Percentiles rank a stretch among this genome's conserved stretches.
These are phyloP conservation scores for Candida silvicultrix DNA, from an alignment of 805 yeast species.

Conservation along the genomic window DNA sequence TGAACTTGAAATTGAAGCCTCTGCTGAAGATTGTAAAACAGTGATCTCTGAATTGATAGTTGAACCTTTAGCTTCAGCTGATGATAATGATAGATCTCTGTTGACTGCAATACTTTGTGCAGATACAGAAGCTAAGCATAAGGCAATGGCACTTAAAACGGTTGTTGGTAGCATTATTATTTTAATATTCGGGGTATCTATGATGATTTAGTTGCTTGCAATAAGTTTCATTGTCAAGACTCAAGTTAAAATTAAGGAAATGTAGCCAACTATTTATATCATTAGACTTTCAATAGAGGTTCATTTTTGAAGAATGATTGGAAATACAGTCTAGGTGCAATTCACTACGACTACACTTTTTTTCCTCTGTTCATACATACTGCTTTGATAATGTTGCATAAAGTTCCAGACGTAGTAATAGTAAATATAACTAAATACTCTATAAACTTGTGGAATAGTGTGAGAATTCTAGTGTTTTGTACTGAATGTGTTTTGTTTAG, in stretches of 20 bases:
- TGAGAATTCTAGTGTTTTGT: neutral
- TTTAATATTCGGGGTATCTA: neutral
- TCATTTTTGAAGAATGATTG: too few relatives aligned
- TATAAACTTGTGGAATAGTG: too few relatives aligned
- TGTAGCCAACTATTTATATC: neutral
- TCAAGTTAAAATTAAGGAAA: neutral
- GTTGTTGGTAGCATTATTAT: neutral
- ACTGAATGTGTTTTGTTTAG: neutral
- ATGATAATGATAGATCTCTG: neutral
- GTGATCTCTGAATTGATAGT: neutral
- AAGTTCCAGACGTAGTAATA: neutral
- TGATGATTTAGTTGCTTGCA: neutral
- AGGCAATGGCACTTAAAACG: neutral
- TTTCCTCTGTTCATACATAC: neutral
- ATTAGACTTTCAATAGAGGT: neutral
- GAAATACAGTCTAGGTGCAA: too few relatives aligned
- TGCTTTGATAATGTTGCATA: too few relatives aligned
- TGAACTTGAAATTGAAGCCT: neutral
- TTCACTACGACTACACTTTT: too few relatives aligned
- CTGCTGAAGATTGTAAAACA: neutral
- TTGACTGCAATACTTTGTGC: neutral
- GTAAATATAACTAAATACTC: too few relatives aligned
- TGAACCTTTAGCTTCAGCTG: neutral
- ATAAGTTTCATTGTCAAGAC: too few relatives aligned
- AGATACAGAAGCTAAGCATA: neutral